Base-by-base conservation (phyloP, 495 filamentous ascomycete genomes). In the Penicillium crystallinum region DNA sequence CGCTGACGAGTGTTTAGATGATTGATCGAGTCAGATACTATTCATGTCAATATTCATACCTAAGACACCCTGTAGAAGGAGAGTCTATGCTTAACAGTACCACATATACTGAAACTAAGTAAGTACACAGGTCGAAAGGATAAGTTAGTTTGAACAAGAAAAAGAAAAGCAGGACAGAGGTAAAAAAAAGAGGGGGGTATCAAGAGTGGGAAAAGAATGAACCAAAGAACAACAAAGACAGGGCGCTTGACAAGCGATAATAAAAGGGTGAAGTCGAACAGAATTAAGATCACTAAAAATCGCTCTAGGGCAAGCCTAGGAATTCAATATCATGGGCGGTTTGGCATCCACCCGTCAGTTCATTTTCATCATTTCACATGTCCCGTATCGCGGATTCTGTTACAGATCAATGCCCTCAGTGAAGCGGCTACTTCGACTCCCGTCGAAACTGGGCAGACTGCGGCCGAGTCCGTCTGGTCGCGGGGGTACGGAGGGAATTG, bases 371-470 rank as follows among this genome's bases (percentile, higher is more conserved):
- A 25, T 65, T 50, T 61, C 65, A 46, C 56, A 49, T 66, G 43
- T 56, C 38, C 59, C 57, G 56, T 58, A 59, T 53, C 58, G 35
- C 19, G 18, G 53, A 19, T 42, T 27, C 14, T 10, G 42, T 66
- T 44, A 59, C 49, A 58, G 34, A 46, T 67, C 64, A 11, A 67
- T 34, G 31, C 69, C 71, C 57, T 83, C 80, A 31, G 77, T 78
- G 56, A 83, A 83, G 37, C 76, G 74, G 54, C 79, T 81, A 27
- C 77, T 66, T 48, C 77, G 70, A 54, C 78, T 81, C 21, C 80
- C 79, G 58, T 81, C 79, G 27, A 70, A 68, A 43, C 76, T 77
- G 5, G 77, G 72, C 68, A 76, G 72, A 52, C 77, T 81, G 39
- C 79, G 72, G 29, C 79, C 79, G n/a, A 82, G 43, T 35, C 66